Base-by-base conservation (phyloP, 2,329 filamentous ascomycete species). In the Aspergillus sp. region DNA sequence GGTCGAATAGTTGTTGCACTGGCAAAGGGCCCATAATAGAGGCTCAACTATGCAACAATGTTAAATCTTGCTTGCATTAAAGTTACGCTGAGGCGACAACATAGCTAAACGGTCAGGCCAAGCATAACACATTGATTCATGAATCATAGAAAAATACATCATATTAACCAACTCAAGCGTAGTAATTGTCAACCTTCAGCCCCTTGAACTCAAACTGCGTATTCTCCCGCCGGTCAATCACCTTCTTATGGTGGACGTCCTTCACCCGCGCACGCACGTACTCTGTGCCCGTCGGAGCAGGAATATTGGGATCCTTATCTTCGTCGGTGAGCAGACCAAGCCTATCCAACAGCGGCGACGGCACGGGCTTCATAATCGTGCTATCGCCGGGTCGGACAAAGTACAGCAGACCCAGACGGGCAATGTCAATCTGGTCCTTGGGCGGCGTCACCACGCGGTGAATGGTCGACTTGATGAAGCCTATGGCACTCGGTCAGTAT, bases 241-340 rank as follows among this genome's bases (percentile, higher is more conserved):
- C 76, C 6, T 71, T 75, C 68, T 77, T 79, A 55, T 78, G 58
- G 63, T 80, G 78, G 35, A 80, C 77, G 61, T 80, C 77, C 65
- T 74, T 78, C 23, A 80, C 78, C 8, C 78, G 68, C 2, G 77
- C 79, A 2, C 78, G 72, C 12, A 80, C 77, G 55, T 80, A 81
- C 44, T 80, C 77, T 2, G 75, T 78, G 0, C 78, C 78, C 1
- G 73, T 73, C 0, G 75, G 70, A 1, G 73, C 72, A 5, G 70
- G 69, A 37, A 63, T 65, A 7, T 41, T 39, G 1, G 17, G 7
- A 33, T 51, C 52, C 35, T 58, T 58, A 6, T 61, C 52, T 17
- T 58, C 59, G 15, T 61, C 59, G 8, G 37, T 54, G 6, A 56
- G 27, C 17, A 66, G 5, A 1, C 71, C 70, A 15, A 69, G 55